Conservation (phyloP, 2,329 filamentous ascomycete genomes). For the Beauveria varroae region DNA sequence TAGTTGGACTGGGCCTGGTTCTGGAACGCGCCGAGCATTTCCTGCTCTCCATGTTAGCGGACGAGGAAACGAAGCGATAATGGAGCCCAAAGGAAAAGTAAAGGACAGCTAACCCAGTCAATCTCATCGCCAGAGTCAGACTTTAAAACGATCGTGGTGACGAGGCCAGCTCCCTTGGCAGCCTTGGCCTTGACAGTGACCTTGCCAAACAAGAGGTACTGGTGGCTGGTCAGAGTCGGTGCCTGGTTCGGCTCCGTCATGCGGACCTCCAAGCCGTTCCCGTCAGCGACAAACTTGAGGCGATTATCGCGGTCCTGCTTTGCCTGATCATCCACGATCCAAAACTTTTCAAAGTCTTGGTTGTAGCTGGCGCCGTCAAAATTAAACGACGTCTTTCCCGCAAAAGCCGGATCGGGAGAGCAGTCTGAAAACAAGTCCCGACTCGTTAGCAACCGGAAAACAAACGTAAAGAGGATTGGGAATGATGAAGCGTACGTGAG, state of each 20-base stretch:
- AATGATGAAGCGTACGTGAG: slow-evolving; percentile 14
- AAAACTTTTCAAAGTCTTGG: slow-evolving; percentile 20
- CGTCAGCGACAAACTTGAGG: slow-evolving; percentile 18
- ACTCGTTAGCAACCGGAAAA: neutral
- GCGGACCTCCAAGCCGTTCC: slow-evolving; percentile 31
- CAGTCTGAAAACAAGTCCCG: slow-evolving; percentile 33
- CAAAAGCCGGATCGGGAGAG: slow-evolving; percentile 60
- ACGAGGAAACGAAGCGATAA: too few relatives aligned
- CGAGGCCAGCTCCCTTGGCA: slow-evolving; percentile 64
- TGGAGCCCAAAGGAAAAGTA: neutral
- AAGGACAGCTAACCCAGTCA: slow-evolving; percentile 21
- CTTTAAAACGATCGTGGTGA: slow-evolving; percentile 69
- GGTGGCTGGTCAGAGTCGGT: slow-evolving; percentile 58
- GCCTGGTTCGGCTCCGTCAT: slow-evolving; percentile 51
- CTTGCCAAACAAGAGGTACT: slow-evolving; percentile 80
- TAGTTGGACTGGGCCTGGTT: slow-evolving; percentile 73
- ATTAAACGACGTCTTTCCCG: slow-evolving; percentile 44
- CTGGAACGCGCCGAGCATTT: slow-evolving; percentile 22
- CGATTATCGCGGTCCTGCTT: slow-evolving; percentile 18
- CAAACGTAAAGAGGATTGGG: too few relatives aligned
- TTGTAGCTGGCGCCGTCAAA: slow-evolving; percentile 54
- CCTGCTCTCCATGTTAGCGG: slow-evolving; percentile 13
- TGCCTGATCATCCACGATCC: slow-evolving; percentile 26
- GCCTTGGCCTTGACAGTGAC: slow-evolving; percentile 63
- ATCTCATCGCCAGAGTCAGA: slow-evolving; percentile 76